A percentile compares a stretch with the other conserved stretches of the same genome.
phyloP scores from a whole-genome alignment of 768 basidiomycete species.

The Mycena indigotica region DNA sequence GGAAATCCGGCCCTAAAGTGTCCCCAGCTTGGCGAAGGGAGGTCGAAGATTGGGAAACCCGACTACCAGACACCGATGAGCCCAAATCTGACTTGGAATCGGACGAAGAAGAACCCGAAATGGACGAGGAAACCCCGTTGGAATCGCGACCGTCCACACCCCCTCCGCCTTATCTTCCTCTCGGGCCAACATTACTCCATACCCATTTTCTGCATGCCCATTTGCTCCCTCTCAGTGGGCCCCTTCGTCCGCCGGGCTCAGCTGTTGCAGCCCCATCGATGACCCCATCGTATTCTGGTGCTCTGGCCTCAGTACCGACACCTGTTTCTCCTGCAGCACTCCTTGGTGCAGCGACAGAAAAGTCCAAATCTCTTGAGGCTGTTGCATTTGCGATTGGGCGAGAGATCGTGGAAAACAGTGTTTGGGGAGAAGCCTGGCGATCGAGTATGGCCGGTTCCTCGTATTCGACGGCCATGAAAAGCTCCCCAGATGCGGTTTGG shows the following conservation, averaged over 20 bases:
- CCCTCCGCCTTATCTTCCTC: slow-evolving; percentile 68
- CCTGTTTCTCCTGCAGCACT: slow-evolving; percentile 82
- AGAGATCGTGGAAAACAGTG: slow-evolving; percentile 73
- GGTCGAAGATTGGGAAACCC: slow-evolving; percentile 51
- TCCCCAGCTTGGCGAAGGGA: slow-evolving; percentile 49
- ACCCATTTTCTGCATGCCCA: slow-evolving; percentile 67
- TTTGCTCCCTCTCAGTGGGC: slow-evolving; percentile 62
- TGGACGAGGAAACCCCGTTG: slow-evolving; percentile 34
- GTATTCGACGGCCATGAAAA: slow-evolving; percentile 23
- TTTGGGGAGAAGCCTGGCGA: slow-evolving; percentile 71
- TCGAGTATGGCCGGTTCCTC: slow-evolving; percentile 35
- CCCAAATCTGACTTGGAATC: slow-evolving; percentile 21
- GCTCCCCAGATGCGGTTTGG: slow-evolving; percentile 49
- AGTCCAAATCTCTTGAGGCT: slow-evolving; percentile 66
- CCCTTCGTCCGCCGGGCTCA: slow-evolving; percentile 61
- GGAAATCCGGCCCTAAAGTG: slow-evolving; percentile 29
- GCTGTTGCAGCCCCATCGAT: slow-evolving; percentile 49
- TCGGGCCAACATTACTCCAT: slow-evolving; percentile 67
- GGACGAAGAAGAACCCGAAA: slow-evolving; percentile 35
- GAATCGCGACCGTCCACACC: slow-evolving; percentile 68
- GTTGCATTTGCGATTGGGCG: slow-evolving; percentile 62
- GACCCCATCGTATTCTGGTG: slow-evolving; percentile 36
- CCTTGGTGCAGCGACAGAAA: slow-evolving; percentile 64
- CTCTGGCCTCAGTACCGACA: slow-evolving; percentile 61
- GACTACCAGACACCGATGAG: slow-evolving; percentile 39